Evolutionary conservation across 768 basidiomycete species (phyloP), one percentile per base, ranked within the genome.

Genomic region (Galerina sulciceps): DNA sequence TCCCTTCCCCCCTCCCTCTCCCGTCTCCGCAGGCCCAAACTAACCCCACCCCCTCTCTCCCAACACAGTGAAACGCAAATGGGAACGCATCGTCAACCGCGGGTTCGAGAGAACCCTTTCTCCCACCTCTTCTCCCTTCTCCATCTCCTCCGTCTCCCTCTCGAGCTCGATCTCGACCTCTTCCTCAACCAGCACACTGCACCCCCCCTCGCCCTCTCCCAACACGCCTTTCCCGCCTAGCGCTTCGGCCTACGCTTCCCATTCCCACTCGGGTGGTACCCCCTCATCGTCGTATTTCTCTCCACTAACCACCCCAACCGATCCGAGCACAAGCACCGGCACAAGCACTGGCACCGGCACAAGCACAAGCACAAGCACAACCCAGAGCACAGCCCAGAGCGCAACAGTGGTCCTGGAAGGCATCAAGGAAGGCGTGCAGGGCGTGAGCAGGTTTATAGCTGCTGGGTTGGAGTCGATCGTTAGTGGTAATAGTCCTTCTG

Each of bases 61-160:
- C n/a, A n/a, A n/a, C 41, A 2, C 63, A 88, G 86, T 94, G 49
- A 94, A 94, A 77, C 84, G 83, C 57, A 91, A 88, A 72, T 94
- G 93, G 93, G 91, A 89, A 70, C 83, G 85, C 34, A 91, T 94
- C 57, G 85, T 93, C 43, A 83, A 81, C 64, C 81, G 85, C 15
- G 86, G 88, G 22, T 82, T 87, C 62, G 81, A 81, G 55, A 67
- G 60, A 49, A 60, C 69, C 59, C 68, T 63, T 36, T 63, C 60
- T 5, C 47, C 53, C 10, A 48, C 65, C 20, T 61, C 69, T 10
- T 23, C 57, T 18, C 20, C 17, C 6, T 40, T 46, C 26, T 40
- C 55, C 17, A 11, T 11, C 44, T 18, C 6, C 46, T 26, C 63
- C 70, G 10, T n/a, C 64, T 22, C 37, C 23, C 49, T 20, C 2